Base-by-base conservation (phyloP, 1,284 basidiomycete species). In the Boletus subluridellus region DNA sequence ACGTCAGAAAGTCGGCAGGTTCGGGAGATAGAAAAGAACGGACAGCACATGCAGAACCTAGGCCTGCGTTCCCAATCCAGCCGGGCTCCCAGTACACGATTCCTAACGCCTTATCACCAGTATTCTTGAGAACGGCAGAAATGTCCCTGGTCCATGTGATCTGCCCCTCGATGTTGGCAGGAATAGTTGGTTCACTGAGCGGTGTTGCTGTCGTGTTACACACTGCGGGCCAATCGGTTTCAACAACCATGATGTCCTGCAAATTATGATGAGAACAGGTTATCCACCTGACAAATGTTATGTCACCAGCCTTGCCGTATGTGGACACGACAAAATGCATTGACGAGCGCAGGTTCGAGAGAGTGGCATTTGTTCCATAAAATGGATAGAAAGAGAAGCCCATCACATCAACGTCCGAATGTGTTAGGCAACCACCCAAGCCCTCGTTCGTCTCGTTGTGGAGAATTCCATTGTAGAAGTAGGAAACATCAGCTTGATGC, bases 231-330 rank as follows among this genome's bases (percentile, higher is more conserved):
- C 55, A 65, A 21, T 56, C 37, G 7, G 63, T 67, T 50, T 67
- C 65, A 15, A 51, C 46, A 2, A 67, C n/a, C 49, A 67, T 59
- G 45, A 65, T 49, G 8, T 50, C 54, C 65, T 66, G 37, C 21
- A n/a, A 32, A 44, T 12, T 9, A 41, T 35, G 9, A 34, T 66
- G 30, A 66, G 52, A 35, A 52, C 26, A 26, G 11, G 14, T 7
- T 42, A 9, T 30, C 5, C 8, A 11, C 2, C 10, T 0, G 4
- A 10, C 1, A 11, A 34, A 35, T 41, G 3, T n/a, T 5, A 28
- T 41, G 42, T 3, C 8, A 53, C 65, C 5, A 37, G 8, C 65
- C 62, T 64, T 64, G 26, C 45, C 14, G 11, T 62, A 66, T 4
- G 47, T 50, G 7, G 53, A 65, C 11, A 53, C 44, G 21, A 66